phyloP scores from a whole-genome alignment of 768 basidiomycete species.

The Mycena polygramma region DNA sequence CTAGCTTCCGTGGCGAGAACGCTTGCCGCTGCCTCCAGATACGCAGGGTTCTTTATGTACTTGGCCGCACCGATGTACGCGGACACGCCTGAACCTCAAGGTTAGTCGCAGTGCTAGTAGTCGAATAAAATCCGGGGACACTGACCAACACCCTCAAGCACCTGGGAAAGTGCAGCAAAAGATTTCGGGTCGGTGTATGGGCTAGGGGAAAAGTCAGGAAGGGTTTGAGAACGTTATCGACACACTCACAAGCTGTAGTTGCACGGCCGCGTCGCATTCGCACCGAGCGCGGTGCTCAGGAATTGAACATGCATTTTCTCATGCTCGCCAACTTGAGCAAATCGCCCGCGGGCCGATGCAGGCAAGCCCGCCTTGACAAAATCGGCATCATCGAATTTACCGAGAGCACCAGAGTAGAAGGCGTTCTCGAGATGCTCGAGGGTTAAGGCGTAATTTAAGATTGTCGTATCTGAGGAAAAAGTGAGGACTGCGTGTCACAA shows the following conservation, averaged over 20 bases:
- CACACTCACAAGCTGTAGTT: conserved; percentile 65
- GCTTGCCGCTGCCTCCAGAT: too few species aligned
- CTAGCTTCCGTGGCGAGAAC: too few species aligned
- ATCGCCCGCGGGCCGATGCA: conserved; percentile 58
- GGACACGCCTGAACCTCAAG: too few species aligned
- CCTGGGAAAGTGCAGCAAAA: too few species aligned
- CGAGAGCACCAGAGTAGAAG: conserved; percentile 58
- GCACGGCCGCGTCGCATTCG: conserved; percentile 70
- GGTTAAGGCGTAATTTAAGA: conserved; percentile 52
- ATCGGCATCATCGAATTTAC: conserved; percentile 53
- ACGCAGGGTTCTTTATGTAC: too few species aligned
- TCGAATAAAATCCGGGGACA: too few species aligned
- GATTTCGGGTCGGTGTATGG: too few species aligned
- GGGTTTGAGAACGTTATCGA: too few species aligned
- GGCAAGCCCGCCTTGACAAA: conserved; percentile 61
- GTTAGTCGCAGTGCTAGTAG: too few species aligned
- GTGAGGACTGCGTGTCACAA: background rate
- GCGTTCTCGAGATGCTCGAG: conserved; percentile 60
- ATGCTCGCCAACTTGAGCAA: conserved; percentile 63
- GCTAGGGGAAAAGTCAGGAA: too few species aligned
- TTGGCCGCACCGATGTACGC: too few species aligned
- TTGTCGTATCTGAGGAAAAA: conserved; percentile 33
- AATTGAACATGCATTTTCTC: conserved; percentile 62
- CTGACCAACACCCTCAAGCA: too few species aligned
- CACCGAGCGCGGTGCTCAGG: conserved; percentile 46